Percentiles rank a stretch among this genome's conserved stretches.
phyloP scores from a whole-genome alignment of 208 protist species.

The Phytomonas francai region DNA sequence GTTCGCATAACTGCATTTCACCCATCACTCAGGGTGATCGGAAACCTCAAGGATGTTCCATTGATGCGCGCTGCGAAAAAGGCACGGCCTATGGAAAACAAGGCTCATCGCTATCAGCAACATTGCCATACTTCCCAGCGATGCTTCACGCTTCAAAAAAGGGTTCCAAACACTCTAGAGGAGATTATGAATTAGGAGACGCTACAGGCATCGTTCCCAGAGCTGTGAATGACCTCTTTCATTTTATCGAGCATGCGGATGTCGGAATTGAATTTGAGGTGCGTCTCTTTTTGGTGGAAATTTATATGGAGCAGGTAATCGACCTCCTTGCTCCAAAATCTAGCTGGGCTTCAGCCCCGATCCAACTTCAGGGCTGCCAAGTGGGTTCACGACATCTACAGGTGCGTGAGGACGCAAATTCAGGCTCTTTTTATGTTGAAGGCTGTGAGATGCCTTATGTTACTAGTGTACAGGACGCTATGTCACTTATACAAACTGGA shows the following conservation, averaged over 20 bases:
- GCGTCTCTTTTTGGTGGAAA: slow-evolving; percentile 93
- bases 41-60: neutral
- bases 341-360: neutral
- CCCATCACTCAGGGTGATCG: neutral
- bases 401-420: slow-evolving; percentile 64
- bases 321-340: slow-evolving; percentile 83
- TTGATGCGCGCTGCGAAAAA: neutral
- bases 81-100: slow-evolving; percentile 1
- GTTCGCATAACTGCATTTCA: neutral
- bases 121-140: neutral
- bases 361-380: neutral
- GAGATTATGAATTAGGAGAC: slow-evolving; percentile 1
- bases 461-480: slow-evolving; percentile 66
- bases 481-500: slow-evolving; percentile 75
- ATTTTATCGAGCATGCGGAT: slow-evolving; percentile 53
- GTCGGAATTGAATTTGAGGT: slow-evolving; percentile 89
- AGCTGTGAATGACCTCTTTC: slow-evolving; percentile 89
- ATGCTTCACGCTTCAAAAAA: neutral
- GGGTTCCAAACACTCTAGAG: neutral
- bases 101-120: neutral
- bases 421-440: slow-evolving; percentile 83
- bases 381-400: slow-evolving; percentile 20
- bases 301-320: slow-evolving; percentile 96
- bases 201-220: slow-evolving; percentile 89
- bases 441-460: slow-evolving; percentile 83